Evolutionary conservation across 345 rosid genomes (phyloP).

Genomic region (Erysimum cheiranthoides): DNA sequence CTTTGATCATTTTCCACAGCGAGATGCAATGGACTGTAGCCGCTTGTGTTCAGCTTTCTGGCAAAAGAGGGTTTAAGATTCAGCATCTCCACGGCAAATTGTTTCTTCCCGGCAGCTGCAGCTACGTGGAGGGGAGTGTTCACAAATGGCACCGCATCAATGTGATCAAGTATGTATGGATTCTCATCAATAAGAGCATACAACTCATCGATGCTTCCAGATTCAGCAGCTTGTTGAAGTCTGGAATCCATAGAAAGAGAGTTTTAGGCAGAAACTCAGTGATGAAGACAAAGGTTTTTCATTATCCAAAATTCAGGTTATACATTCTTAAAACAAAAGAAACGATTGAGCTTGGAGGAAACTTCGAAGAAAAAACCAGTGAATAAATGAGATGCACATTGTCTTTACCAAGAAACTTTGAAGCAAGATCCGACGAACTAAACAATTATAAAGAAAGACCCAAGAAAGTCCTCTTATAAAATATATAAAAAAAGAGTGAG

Average conservation of each 20-base stretch:
- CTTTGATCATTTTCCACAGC: conserved; percentile 30
- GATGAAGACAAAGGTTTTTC: neutral
- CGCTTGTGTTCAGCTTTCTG: conserved; percentile 41
- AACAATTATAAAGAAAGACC: too few species aligned
- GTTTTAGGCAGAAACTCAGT: neutral
- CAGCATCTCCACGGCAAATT: conserved; percentile 41
- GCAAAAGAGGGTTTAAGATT: conserved; percentile 50
- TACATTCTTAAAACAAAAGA: neutral
- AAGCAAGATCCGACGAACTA: too few species aligned
- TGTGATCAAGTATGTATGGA: conserved; percentile 25
- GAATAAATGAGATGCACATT: conserved; percentile 4
- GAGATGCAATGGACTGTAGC: conserved; percentile 48
- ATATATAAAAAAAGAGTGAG: too few species aligned
- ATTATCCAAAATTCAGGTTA: neutral
- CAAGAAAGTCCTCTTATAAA: too few species aligned
- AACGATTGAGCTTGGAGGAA: neutral
- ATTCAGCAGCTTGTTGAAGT: conserved; percentile 34
- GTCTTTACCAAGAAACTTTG: too few species aligned
- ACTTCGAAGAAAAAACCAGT: neutral
- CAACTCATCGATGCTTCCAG: conserved; percentile 29
- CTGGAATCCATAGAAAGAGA: conserved; percentile 27
- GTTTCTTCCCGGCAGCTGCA: conserved; percentile 35
- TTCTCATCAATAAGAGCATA: conserved; percentile 40
- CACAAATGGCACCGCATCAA: conserved; percentile 43
- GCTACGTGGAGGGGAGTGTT: conserved; percentile 51